Base-by-base conservation (phyloP, 352 stramenopile genomes). In the Phytophthora rubi region DNA sequence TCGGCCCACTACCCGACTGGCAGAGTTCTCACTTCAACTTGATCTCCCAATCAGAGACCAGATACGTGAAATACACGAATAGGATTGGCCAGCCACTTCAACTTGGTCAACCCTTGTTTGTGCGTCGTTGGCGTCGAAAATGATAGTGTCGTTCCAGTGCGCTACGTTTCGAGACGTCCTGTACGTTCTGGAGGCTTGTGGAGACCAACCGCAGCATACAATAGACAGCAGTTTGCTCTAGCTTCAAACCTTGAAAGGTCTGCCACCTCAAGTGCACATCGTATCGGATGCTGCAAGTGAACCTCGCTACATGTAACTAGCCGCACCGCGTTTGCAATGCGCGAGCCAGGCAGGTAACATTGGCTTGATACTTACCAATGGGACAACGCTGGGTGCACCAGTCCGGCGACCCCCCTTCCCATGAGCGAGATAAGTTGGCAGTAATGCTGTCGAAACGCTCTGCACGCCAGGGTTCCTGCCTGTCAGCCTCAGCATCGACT, bases 51-150 rank as follows among this genome's bases (percentile, higher is more conserved):
- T 49, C 42, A n/a, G 15, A 49, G n/a, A 15, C 15, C 12, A 49
- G 15, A 23, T 23, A 49, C n/a, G 15, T 3, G 56, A 12, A 16
- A 35, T 59, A 6, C 48, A 45, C 9, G 18, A 16, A 45, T 54
- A 1, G 23, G 45, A 70, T 70, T 65, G 54, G 62, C 13, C n/a
- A 16, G 52, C 10, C 28, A 53, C 62, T 70, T 70, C 55, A 70
- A 70, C 55, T 23, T 60, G 45, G 16, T 13, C 45, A 13, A 30
- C 45, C 6, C 45, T 52, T 1, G 39, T 16, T 47, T 26, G 37
- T 45, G 37, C 15, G 39, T 47, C 39, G 39, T 12, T 26, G n/a
- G 18, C n/a, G 44, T 26, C 44, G 16, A 16, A 52, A 28, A 52
- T 7, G 45, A 28, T 52, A 39, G 6, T 52, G n/a, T 68, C 1